Percentiles rank a stretch among this genome's conserved stretches.
These are phyloP conservation scores for Globisporangium carolinianum DNA, from an alignment of 352 stramenopile species.

Conservation along the genomic window DNA sequence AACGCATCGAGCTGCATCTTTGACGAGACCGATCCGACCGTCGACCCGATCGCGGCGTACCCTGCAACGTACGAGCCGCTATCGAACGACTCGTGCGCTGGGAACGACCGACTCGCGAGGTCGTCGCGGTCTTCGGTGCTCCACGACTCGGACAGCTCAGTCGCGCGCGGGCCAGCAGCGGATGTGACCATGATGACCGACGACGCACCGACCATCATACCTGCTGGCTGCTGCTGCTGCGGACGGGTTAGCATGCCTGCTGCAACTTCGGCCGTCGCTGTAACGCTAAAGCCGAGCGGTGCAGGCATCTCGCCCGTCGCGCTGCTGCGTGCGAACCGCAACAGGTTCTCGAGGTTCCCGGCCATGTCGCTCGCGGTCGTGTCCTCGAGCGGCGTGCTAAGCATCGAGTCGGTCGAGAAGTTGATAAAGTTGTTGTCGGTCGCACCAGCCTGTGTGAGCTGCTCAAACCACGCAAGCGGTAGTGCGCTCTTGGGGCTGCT, in stretches of 20 bases:
- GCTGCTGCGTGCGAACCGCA: constrained; percentile 58
- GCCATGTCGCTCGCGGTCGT: constrained; percentile 25
- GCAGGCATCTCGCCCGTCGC: constrained; percentile 26
- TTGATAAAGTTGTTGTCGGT: constrained; percentile 23
- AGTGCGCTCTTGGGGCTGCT: constrained; percentile 70
- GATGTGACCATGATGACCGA: no score
- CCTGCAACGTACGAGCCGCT: constrained; percentile 22
- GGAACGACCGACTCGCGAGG: constrained; percentile 57
- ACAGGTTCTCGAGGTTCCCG: constrained; percentile 67
- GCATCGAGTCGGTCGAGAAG: constrained; percentile 13
- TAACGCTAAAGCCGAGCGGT: constrained; percentile 29
- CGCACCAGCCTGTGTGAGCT: constrained; percentile 49
- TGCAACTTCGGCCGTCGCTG: constrained; percentile 22
- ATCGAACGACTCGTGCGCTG: constrained; percentile 41
- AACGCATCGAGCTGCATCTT: constrained; percentile 61
- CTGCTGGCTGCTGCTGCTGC: no score
- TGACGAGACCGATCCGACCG: constrained; percentile 56
- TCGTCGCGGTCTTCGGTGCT: constrained; percentile 64
- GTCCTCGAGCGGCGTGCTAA: constrained; percentile 37
- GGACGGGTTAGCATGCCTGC: no score
- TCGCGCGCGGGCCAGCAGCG: neutral
- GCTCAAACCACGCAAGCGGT: constrained; percentile 72
- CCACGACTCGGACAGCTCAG: constrained; percentile 50
- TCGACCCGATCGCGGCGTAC: constrained; percentile 31
- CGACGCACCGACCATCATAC: no score